Base-by-base conservation (phyloP, 1,139 yeast species). In the Yamadazyma blattariae region DNA sequence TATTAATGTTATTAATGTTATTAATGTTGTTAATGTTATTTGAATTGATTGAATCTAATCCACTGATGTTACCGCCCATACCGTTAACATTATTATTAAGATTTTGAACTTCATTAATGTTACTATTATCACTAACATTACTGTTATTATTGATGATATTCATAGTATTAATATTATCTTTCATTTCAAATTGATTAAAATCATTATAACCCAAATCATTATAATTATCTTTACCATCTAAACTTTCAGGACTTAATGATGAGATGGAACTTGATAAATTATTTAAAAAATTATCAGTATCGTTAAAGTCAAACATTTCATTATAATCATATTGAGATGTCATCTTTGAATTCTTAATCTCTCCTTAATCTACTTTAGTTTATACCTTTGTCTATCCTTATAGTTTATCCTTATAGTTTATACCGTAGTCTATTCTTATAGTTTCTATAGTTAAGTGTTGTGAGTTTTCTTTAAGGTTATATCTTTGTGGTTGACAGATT, bases 271-370 rank as follows among this genome's bases (percentile, higher is more conserved):
- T 64, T 18, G 65, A 56, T 16, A 66, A 56, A 29, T 56, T 52
- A 36, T 54, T 60, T 35, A 66, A 51, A 37, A 66, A 65, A 36
- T 48, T 57, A 41, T 66, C 69, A 20, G 71, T 56, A 28, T 57
- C 49, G 23, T 60, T 67, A 46, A 66, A 66, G 39, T 64, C 64
- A 41, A 57, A 56, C 28, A 45, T 48, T 3, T 42, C 48, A 29
- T 44, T 25, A 20, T 25, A 32, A 25, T 31, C 34, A 20, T 31
- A 31, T 14, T 25, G 25, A 19, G 25, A 26, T 10, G 25, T 24
- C 34, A 25, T 31, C n/a, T 9, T 21, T 29, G 20, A 14, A n/a
- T n/a, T 7, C 14, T n/a, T 24, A 8, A 25, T 10, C 9, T 5
- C n/a, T n/a, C n/a, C n/a, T n/a, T n/a, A n/a, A n/a, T n/a, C n/a